Base-by-base conservation (phyloP, 768 basidiomycete genomes). In the Boletus rex-veris region DNA sequence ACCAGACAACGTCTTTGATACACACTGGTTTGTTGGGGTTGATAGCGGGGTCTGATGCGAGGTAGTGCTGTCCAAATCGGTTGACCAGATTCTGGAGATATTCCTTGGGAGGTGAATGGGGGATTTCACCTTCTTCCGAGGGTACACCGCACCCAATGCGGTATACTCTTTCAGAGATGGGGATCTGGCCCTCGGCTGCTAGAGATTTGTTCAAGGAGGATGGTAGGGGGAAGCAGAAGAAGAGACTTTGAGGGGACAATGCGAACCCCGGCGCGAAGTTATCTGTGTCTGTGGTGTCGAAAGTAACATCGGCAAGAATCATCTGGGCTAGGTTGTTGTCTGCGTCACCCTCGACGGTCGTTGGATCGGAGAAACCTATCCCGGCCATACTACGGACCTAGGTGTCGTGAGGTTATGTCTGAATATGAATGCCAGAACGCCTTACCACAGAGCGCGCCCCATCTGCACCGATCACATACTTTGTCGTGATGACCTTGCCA, bases 401-500 rank as follows among this genome's bases (percentile, higher is more conserved):
- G 4, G 9, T 2, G 2, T 6, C 10, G 7, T 48, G 15, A 54
- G 45, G 16, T 7, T 1, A 48, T 21, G n/a, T 26, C 1, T 2
- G 18, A 28, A 14, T 3, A 11, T 6, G 8, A 28, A n/a, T 26
- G 45, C 9, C 7, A 50, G n/a, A 28, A 21, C 7, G 45, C 61
- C 72, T 45, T 58, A 80, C 81, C 33, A 62, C 58, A 1, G 80
- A 82, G 52, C 63, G 72, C 3, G 78, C 66, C 4, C 81, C 80
- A 59, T 83, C 81, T 6, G 80, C 79, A 21, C 77, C 80, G 31
- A 82, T 58, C 5, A 81, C 74, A 60, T 79, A 80, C 33, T 71
- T 73, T 14, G 80, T 64, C 4, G 64, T 71, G 36, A 82, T 71
- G 12, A 67, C 60, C 35, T 71, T 71, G 4, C 80, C 80, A 42